Conservation (phyloP, 1,284 basidiomycete genomes). For the Melampsora medusae region DNA sequence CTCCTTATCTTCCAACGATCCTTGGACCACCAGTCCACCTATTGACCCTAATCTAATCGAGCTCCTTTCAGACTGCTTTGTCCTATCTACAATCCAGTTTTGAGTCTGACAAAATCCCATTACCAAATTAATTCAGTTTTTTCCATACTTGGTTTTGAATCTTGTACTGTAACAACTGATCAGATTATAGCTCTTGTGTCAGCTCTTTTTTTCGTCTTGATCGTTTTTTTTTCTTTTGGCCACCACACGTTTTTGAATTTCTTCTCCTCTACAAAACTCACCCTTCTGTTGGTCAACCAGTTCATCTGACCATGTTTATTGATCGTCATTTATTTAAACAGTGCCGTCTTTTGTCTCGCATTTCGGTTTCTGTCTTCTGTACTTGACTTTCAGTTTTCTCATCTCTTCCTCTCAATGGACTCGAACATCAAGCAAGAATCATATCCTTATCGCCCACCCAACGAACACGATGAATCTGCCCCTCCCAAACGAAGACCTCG, state of each 20-base stretch:
- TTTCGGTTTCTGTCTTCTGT: constrained; percentile 7
- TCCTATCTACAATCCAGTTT: too few species aligned
- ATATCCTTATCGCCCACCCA: constrained; percentile 8
- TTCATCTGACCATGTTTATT: constrained; percentile 4
- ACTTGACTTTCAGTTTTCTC: background rate
- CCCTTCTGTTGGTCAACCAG: background rate
- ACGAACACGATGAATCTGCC: constrained; percentile 10
- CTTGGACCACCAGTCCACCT: too few species aligned
- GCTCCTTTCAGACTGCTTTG: too few species aligned
- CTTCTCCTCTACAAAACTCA: constrained; percentile 2
- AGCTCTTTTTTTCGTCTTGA: constrained; percentile 8
- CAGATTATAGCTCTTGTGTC: constrained; percentile 2
- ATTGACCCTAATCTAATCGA: too few species aligned
- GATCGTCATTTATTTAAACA: background rate
- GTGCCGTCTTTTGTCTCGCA: background rate
- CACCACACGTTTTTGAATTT: background rate
- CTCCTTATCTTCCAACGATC: too few species aligned
- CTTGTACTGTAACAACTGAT: background rate
- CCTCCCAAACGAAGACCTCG: constrained; percentile 39
- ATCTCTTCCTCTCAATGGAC: constrained; percentile 21
- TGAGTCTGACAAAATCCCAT: too few species aligned
- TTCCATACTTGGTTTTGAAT: too few species aligned
- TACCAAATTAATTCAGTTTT: too few species aligned
- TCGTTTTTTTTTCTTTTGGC: constrained; percentile 1
- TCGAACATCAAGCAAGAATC: constrained; percentile 36